Evolutionary conservation across 2,329 filamentous ascomycete genomes (phyloP), one percentile per base, ranked within the genome.

Genomic region (Cladosporium sp.): DNA sequence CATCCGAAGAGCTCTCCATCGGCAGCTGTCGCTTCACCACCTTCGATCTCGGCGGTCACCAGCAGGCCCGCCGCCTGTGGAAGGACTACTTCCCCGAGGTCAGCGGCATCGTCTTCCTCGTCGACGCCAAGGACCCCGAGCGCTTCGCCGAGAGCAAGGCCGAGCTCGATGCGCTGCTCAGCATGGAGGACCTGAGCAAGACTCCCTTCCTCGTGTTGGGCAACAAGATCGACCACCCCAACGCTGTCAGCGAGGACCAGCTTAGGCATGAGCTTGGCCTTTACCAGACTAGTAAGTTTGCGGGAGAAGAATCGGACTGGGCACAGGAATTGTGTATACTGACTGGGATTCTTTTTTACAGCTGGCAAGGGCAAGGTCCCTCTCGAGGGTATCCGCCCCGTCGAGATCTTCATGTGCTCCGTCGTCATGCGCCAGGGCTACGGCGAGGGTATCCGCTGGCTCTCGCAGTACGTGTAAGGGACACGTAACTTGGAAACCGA

Each of bases 191-290:
- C 78, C 88, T 99, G 47, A 84, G 88, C 78, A 97, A 96, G 85
- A 95, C 97, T 10, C 95, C 95, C 64, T 98, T 98, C 80, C 88
- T 98, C 68, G 88, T 99, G 74, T 88, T 99, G 70, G 95, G 95
- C 74, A 99, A 99, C 88, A 99, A 99, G 88, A 99, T 99, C 80
- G 95, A 99, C 80, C 93, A 98, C 84, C 93, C 93, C 64, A 91
- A 96, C 73, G 95, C 95, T 69, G 90, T 98, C 64, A 94, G 91
- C 71, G 95, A 99, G 86, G 94, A 98, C 75, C 92, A 97, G 83
- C 87, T 98, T 77, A 88, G 95, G 80, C 90, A 94, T 78, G 91
- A 93, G 79, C 85, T 99, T 67, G 95, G 95, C 69, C 82, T 99
- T 76, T 98, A 96, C 83, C 94, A 98, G 82, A 97, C 93, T 65